Base-by-base conservation (phyloP, 768 basidiomycete species). In the Boletus tylopilopsis region DNA sequence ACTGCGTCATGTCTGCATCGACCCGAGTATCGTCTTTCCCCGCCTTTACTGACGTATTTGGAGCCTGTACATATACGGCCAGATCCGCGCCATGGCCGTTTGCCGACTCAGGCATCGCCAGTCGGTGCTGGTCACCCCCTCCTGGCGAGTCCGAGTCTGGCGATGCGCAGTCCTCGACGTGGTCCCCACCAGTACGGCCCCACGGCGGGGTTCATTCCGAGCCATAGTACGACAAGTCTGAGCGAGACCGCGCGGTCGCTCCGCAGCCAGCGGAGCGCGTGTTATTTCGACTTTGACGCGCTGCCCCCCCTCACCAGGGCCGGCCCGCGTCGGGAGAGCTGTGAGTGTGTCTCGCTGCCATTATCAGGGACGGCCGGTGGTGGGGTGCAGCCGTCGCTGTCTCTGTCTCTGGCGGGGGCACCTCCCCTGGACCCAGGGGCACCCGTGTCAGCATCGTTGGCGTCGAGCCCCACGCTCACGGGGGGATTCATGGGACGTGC, bases 1-100 rank as follows among this genome's bases (percentile, higher is more conserved):
- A 76, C 72, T 1, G 69, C 73, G 16, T 68, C 72, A 2, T 68
- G 66, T 50, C 57, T 71, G 6, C 51, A 68, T 21, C 55, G 57
- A 39, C 70, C 53, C n/a, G 60, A 67, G 27, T 68, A 67, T 29
- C 60, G 56, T 10, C 27, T 50, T 0, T 41, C 56, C 12, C 61
- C 48, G 13, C 47, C 64, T 32, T 60, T 59, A 1, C 21, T 67
- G 10, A 25, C 55, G 3, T 57, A 60, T 42, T 2, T 58, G 18
- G 45, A 66, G 6, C 42, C 63, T 2, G 60, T 37, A 6, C 52
- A 64, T 22, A 9, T 42, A 6, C 63, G 53, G 13, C 37, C 53
- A 7, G 52, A 57, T n/a, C 8, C 13, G 1, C 45, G 54, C 19
- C 4, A 50, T 2, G 29, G 29, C 6, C 22, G 47, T n/a, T 5